A percentile compares a stretch with the other conserved stretches of the same genome.
Conservation (phyloP, 352 stramenopile species). For the Phytophthora pini region DNA sequence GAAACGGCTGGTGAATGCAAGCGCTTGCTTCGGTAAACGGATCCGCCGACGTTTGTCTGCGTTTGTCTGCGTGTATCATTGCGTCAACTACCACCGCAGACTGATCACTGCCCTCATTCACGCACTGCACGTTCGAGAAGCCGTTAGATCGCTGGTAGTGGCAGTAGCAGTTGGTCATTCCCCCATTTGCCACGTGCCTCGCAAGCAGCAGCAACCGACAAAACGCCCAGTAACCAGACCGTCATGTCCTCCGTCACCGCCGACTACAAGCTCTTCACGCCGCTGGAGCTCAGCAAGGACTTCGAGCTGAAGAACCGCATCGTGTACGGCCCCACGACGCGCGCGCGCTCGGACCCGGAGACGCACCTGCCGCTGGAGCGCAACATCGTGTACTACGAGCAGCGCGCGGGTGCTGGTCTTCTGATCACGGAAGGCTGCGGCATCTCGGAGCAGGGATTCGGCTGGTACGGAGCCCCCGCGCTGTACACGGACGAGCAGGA, state of each 20-base stretch:
- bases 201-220: neutral
- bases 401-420: constrained; percentile 15
- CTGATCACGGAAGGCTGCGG: constrained; percentile 22
- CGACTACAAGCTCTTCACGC: constrained; percentile 26
- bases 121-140: neutral
- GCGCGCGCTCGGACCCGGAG: constrained; percentile 10
- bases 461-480: constrained; percentile 9
- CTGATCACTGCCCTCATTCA: neutral
- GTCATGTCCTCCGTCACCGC: constrained; percentile 8
- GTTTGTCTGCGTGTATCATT: neutral
- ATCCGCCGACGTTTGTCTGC: neutral
- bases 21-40: constrained; percentile 4
- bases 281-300: constrained; percentile 15
- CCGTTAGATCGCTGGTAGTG: neutral
- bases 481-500: constrained; percentile 22
- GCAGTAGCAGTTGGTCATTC: neutral
- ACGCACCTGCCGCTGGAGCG: constrained; percentile 12
- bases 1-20: constrained; percentile 9
- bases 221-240: neutral
- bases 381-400: constrained; percentile 25
- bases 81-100: constrained; percentile 9
- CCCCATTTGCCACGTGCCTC: constrained; percentile 12
- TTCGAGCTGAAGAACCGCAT: constrained; percentile 23
- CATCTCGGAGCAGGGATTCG: constrained; percentile 22
- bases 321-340: constrained; percentile 23